A percentile compares a stretch with the other conserved stretches of the same genome.
These are phyloP conservation scores for Phaffomyces antillensis DNA, from an alignment of 805 yeast species.

Conservation along the genomic window DNA sequence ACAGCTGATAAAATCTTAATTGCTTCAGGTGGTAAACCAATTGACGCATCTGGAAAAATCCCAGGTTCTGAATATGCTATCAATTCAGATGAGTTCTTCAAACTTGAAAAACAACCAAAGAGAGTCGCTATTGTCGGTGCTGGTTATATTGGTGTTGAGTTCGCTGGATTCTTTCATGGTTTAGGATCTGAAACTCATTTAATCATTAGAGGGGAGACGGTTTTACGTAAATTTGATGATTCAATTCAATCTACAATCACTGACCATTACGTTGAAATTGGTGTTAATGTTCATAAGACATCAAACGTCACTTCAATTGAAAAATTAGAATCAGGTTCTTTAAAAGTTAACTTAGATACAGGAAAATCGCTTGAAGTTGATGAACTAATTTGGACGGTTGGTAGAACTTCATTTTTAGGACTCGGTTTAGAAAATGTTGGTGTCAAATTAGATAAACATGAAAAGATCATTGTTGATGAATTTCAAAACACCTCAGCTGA, in stretches of 20 bases:
- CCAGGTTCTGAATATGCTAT: conserved; percentile 82
- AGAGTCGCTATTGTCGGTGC: conserved; percentile 95
- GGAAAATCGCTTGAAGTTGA: conserved; percentile 56
- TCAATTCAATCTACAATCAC: conserved; percentile 75
- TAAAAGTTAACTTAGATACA: conserved; percentile 39
- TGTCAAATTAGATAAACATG: conserved; percentile 51
- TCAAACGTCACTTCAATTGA: conserved; percentile 44
- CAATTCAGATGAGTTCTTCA: conserved; percentile 88
- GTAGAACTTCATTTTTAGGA: conserved; percentile 72
- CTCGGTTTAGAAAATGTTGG: conserved; percentile 75
- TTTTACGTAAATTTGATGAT: conserved; percentile 81
- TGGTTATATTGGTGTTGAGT: conserved; percentile 94
- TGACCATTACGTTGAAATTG: conserved; percentile 71
- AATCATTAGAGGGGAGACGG: conserved; percentile 86
- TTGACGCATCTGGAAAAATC: conserved; percentile 48
- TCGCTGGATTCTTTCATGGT: conserved; percentile 89
- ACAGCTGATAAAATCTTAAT: conserved; percentile 79
- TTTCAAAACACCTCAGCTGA: conserved; percentile 73
- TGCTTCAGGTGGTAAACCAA: conserved; percentile 91
- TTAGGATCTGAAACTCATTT: conserved; percentile 82
- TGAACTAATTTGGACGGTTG: conserved; percentile 86
- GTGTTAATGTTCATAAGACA: conserved; percentile 72
- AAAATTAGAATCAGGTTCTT: conserved; percentile 40
- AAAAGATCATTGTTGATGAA: conserved; percentile 75
- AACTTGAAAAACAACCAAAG: conserved; percentile 75